Conservation (phyloP, 176 grass and related monocot species). For the Musa acuminata region DNA sequence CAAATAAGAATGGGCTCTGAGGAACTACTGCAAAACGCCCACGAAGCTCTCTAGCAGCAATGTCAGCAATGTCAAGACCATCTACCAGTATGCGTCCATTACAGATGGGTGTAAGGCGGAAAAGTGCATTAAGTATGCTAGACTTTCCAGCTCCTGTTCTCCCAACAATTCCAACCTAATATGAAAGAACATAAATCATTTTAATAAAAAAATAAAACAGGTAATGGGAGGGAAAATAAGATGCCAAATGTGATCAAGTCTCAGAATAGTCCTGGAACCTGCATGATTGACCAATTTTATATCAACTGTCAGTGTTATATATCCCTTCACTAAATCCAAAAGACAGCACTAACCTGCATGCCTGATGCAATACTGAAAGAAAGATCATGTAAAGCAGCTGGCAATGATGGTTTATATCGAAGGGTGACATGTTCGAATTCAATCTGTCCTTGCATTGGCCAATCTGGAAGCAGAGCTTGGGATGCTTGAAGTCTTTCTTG, state of each 20-base stretch:
- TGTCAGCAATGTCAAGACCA: conserved; percentile 45
- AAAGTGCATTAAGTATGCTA: conserved; percentile 86
- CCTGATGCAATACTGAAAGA: conserved; percentile 61
- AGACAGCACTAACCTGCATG: conserved; percentile 47
- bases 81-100: conserved; percentile 74
- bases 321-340: not conserved
- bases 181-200: not conserved
- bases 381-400: conserved; percentile 54
- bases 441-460: conserved; percentile 65
- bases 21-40: conserved; percentile 74
- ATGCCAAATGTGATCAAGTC: not conserved
- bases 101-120: conserved; percentile 60
- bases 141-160: conserved; percentile 98
- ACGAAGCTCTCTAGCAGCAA: conserved; percentile 63
- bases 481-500: conserved; percentile 68
- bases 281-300: too few species aligned
- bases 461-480: conserved; percentile 32
- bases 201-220: not conserved
- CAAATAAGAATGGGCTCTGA: conserved; percentile 83
- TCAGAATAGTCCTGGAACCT: too few species aligned
- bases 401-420: conserved; percentile 62
- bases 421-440: conserved; percentile 77
- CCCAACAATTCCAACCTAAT: conserved; percentile 87
- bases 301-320: too few species aligned
- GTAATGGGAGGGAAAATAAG: not conserved